Percentiles rank a stretch among this genome's conserved stretches.
phyloP scores from a whole-genome alignment of 2,329 filamentous ascomycete species.

The Colletotrichum sp. region DNA sequence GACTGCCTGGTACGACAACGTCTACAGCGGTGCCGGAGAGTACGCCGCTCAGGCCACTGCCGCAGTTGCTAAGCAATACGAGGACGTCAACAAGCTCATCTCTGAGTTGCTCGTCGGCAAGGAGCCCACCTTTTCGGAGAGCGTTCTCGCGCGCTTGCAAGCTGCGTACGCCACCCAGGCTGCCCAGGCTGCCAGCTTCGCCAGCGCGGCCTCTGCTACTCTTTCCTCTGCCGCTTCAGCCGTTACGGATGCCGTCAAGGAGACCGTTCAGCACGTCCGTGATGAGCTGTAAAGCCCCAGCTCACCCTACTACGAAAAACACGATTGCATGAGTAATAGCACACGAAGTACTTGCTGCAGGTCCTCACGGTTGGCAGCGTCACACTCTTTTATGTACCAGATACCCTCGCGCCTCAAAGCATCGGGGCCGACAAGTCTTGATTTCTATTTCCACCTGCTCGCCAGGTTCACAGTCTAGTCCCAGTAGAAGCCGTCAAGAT shows the following conservation, averaged over 20 bases:
- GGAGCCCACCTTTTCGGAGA: conserved; percentile 82
- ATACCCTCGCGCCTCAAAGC: conserved; percentile 18
- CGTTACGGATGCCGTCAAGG: conserved; percentile 48
- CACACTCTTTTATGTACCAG: conserved; percentile 18
- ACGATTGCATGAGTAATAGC: conserved; percentile 20
- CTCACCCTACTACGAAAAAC: not conserved
- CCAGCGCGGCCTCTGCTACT: conserved; percentile 35
- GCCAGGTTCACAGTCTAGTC: not conserved
- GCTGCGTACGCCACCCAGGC: conserved; percentile 74
- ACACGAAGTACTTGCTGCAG: conserved; percentile 5
- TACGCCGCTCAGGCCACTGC: conserved; percentile 67
- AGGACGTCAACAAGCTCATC: conserved; percentile 72
- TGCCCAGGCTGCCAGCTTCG: conserved; percentile 54
- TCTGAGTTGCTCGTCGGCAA: conserved; percentile 79
- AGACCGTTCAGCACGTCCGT: conserved; percentile 35
- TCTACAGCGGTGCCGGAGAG: conserved; percentile 53
- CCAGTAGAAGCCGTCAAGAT: not conserved
- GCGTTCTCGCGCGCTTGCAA: conserved; percentile 74
- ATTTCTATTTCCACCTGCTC: conserved; percentile 20
- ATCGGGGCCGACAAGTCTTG: conserved; percentile 6
- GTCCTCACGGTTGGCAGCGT: not conserved
- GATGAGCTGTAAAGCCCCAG: conserved; percentile 45
- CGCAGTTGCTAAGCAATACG: conserved; percentile 62
- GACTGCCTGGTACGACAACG: conserved; percentile 59
- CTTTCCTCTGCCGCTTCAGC: conserved; percentile 17